Evolutionary conservation across 1,284 basidiomycete genomes (phyloP).

Genomic region (Ustilago curta): DNA sequence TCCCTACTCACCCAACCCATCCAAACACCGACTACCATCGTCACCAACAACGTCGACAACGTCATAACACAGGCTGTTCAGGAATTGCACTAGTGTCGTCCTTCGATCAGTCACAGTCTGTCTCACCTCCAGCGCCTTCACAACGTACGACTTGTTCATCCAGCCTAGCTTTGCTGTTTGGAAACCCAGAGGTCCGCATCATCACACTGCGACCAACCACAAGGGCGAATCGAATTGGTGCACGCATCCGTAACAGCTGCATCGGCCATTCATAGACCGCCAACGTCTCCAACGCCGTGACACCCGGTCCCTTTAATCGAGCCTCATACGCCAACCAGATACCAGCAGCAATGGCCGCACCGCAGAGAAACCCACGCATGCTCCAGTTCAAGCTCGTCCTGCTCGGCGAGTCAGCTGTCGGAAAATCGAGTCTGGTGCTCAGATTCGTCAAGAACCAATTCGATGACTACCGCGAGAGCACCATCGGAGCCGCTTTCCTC

Average conservation of each 20-base stretch:
- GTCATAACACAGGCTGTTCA: not conserved
- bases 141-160: constrained; percentile 7
- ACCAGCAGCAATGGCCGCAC: constrained; percentile 28
- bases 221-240: too few relatives aligned
- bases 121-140: not conserved
- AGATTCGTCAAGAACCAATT: constrained; percentile 98
- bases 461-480: constrained; percentile 88
- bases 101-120: not conserved
- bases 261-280: not conserved
- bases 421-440: constrained; percentile 94
- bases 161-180: not conserved
- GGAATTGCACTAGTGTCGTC: not conserved
- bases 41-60: not conserved
- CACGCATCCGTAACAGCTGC: not conserved
- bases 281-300: not conserved
- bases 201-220: not conserved
- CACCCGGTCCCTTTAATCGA: not conserved
- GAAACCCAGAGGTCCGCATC: not conserved
- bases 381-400: constrained; percentile 62
- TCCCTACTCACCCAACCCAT: not conserved
- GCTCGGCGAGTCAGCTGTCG: constrained; percentile 90
- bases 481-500: constrained; percentile 80
- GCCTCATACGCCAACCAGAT: not conserved
- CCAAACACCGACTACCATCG: not conserved
- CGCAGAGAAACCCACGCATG: constrained; percentile 44